Evolutionary conservation across 768 basidiomycete genomes (phyloP).

Genomic region (Krasilnikovozyma curviuscula): DNA sequence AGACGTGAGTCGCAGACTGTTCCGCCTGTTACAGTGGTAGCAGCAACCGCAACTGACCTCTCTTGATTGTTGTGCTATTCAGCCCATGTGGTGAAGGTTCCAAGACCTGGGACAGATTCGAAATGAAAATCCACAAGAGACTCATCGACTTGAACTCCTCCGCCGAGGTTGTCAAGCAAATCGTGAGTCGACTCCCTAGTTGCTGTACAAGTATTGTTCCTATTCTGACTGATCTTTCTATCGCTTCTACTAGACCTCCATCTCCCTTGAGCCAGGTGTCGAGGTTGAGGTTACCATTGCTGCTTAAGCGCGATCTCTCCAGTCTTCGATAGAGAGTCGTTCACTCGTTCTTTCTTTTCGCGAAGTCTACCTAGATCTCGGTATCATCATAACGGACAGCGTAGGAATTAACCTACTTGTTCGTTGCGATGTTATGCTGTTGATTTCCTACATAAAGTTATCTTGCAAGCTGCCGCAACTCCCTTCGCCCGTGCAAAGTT

Average conservation of each 20-base stretch:
- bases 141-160: constrained; percentile 97
- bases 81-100: constrained; percentile 99
- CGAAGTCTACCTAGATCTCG: too few species aligned
- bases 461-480: too few species aligned
- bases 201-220: neutral
- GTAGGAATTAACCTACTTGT: too few species aligned
- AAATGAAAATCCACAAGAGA: constrained; percentile 98
- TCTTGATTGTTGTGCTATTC: neutral
- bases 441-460: too few species aligned
- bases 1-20: constrained; percentile 47
- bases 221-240: neutral
- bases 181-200: constrained; percentile 40
- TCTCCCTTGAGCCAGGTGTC: constrained; percentile 96
- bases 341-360: too few species aligned
- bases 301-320: too few species aligned
- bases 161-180: constrained; percentile 98
- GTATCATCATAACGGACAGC: too few species aligned
- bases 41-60: neutral
- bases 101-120: constrained; percentile 99
- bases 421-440: too few species aligned
- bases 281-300: constrained; percentile 97
- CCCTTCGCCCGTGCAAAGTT: too few species aligned
- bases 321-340: too few species aligned
- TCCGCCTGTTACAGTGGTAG: neutral
- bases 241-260: constrained; percentile 52